A percentile compares a stretch with the other conserved stretches of the same genome.
Evolutionary conservation across 768 basidiomycete species (phyloP).

Genomic region (Lentinula boryana): DNA sequence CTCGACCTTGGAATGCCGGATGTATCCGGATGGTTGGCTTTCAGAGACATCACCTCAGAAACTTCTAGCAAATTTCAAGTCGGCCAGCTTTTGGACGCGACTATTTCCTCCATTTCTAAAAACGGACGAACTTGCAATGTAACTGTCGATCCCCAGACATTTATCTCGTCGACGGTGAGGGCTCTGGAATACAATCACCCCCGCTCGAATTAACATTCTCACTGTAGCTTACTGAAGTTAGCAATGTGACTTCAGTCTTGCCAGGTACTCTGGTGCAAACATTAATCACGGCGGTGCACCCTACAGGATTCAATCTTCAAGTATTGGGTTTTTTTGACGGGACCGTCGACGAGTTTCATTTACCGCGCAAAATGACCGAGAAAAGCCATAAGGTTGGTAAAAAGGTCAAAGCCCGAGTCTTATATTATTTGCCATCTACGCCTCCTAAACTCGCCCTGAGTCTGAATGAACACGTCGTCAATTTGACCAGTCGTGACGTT

Average conservation of each 20-base stretch:
- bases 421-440: constrained; percentile 71
- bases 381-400: constrained; percentile 55
- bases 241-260: constrained; percentile 73
- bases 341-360: constrained; percentile 78
- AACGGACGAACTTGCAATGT: constrained; percentile 81
- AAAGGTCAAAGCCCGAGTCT: constrained; percentile 77
- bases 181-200: constrained; percentile 1
- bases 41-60: constrained; percentile 56
- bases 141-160: constrained; percentile 39
- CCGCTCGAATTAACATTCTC: neutral
- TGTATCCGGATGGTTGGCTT: constrained; percentile 81
- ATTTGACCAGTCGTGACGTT: constrained; percentile 37
- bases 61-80: constrained; percentile 37
- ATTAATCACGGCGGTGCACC: constrained; percentile 69
- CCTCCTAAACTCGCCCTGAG: constrained; percentile 85
- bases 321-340: constrained; percentile 90
- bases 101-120: constrained; percentile 60
- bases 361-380: constrained; percentile 37
- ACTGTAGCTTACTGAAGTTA: constrained; percentile 66
- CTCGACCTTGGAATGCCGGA: constrained; percentile 77
- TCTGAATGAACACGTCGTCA: constrained; percentile 64
- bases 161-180: constrained; percentile 54
- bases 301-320: constrained; percentile 80
- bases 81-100: constrained; percentile 64
- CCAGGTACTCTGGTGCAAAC: constrained; percentile 82